Evolutionary conservation across 2,329 filamentous ascomycete genomes (phyloP).

Genomic region (Aspergillus brunneoviolaceus): DNA sequence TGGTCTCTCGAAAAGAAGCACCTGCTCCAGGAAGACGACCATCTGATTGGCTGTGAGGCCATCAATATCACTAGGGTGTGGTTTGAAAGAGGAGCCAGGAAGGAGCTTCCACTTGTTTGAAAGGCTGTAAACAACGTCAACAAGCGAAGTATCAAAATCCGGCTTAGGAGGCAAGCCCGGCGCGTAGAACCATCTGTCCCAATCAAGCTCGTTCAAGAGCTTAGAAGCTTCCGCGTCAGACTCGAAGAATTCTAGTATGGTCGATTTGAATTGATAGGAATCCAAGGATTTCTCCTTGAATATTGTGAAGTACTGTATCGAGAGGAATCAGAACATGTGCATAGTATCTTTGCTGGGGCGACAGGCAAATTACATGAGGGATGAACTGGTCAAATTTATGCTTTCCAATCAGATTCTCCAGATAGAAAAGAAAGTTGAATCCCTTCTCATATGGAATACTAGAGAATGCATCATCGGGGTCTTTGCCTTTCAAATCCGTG

Average conservation of each 20-base stretch:
- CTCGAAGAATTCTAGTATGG: slow-evolving; percentile 80
- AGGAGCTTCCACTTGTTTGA: slow-evolving; percentile 75
- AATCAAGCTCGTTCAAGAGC: slow-evolving; percentile 72
- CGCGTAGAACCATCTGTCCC: slow-evolving; percentile 86
- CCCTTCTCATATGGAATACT: slow-evolving; percentile 94
- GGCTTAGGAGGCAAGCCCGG: slow-evolving; percentile 89
- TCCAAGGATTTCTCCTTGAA: slow-evolving; percentile 86
- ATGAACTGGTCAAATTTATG: slow-evolving; percentile 95
- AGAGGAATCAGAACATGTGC: slow-evolving; percentile 1
- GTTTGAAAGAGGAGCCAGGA: slow-evolving; percentile 52
- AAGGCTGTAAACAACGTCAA: slow-evolving; percentile 79
- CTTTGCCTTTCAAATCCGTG: slow-evolving; percentile 80
- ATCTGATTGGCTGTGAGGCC: slow-evolving; percentile 82
- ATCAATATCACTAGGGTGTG: slow-evolving; percentile 66
- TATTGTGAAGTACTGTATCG: slow-evolving; percentile 69
- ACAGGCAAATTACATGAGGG: slow-evolving; percentile 58
- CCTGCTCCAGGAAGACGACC: slow-evolving; percentile 81
- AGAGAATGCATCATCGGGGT: slow-evolving; percentile 94
- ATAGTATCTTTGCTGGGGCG: background rate
- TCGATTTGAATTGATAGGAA: slow-evolving; percentile 90
- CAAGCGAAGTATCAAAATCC: slow-evolving; percentile 82
- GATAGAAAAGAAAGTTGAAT: slow-evolving; percentile 87
- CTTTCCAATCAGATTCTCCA: slow-evolving; percentile 81
- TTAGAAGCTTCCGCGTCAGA: slow-evolving; percentile 61
- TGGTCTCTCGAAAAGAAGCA: slow-evolving; percentile 66